Base-by-base conservation (phyloP, 2,329 filamentous ascomycete genomes). In the Sclerotinia subarctica region DNA sequence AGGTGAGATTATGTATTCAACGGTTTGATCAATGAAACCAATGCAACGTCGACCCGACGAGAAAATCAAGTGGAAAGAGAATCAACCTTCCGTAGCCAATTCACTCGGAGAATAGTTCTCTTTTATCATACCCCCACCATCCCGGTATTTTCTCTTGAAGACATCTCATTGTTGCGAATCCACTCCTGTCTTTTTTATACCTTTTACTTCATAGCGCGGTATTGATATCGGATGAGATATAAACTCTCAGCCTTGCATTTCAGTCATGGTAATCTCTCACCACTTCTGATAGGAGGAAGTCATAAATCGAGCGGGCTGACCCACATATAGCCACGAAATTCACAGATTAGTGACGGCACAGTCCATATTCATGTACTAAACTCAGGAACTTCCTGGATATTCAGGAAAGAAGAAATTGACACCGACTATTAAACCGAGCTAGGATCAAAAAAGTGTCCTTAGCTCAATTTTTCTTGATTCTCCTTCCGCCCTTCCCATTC, bases 401-500 rank as follows among this genome's bases (percentile, higher is more conserved):
- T 38, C 21, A 58, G 38, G 60, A 58, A 59, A 42, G 26, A 65
- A 52, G 10, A 47, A 59, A 46, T 52, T 51, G 32, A 44, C 21
- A 47, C 67, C 60, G 44, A 65, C 44, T 66, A 66, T 66, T 52
- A 60, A 58, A 64, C 52, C 42, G 67, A 68, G 47, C 47, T 66
- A 68, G 19, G 35, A 42, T 32, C 24, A n/a, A 52, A 57, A 57
- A 46, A n/a, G 44, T 58, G 26, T 59, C 67, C 46, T 68, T 64
- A 35, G 29, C 47, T 66, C 60, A 53, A 46, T 59, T 68, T 59
- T 66, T 59, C 62, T 21, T 46, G 53, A 46, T 53, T 68, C 62
- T 65, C 35, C 49, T 66, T 67, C 49, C 62, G 66, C 58, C 32
- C 66, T 68, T 68, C 49, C 65, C 26, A 35, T 67, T 64, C 52